These are phyloP conservation scores for Suillus fuscotomentosus DNA, from an alignment of 768 basidiomycete genomes.

Conservation along the genomic window DNA sequence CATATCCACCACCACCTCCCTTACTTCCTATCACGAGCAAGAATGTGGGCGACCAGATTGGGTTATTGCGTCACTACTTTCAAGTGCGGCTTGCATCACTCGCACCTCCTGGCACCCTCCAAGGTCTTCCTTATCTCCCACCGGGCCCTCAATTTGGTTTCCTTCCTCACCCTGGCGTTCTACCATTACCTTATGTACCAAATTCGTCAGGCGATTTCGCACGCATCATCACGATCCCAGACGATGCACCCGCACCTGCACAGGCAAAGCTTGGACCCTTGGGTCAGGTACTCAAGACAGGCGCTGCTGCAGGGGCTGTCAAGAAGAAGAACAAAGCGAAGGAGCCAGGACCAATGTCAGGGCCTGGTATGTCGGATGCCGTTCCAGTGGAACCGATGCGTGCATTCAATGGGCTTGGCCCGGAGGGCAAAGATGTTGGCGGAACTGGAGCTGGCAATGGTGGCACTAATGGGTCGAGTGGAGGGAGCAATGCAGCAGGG, in stretches of 20 bases:
- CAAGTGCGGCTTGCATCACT: conserved; percentile 51
- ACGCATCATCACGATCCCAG: conserved; percentile 45
- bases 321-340: conserved; percentile 58
- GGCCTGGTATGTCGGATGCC: conserved; percentile 17
- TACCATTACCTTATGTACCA: conserved; percentile 15
- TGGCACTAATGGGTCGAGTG: conserved; percentile 8
- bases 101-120: conserved; percentile 25
- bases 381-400: conserved; percentile 17
- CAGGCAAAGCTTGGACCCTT: conserved; percentile 78
- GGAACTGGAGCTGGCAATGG: neutral
- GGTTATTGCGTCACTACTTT: conserved; percentile 78
- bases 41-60: conserved; percentile 78
- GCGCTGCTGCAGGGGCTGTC: conserved; percentile 39
- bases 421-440: conserved; percentile 10
- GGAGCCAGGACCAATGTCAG: conserved; percentile 22
- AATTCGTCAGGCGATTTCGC: conserved; percentile 17
- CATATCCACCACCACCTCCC: conserved; percentile 82
- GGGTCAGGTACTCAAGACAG: conserved; percentile 66
- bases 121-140: conserved; percentile 4
- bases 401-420: conserved; percentile 17
- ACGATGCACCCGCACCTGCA: conserved; percentile 57
- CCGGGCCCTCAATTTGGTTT: conserved; percentile 6
- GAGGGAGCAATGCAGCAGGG: conserved; percentile 9
- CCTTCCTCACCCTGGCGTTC: conserved; percentile 13
- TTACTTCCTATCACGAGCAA: conserved; percentile 69